Evolutionary conservation across 2,329 filamentous ascomycete genomes (phyloP), one percentile per base, ranked within the genome.

Genomic region (Parastagonospora avenae): DNA sequence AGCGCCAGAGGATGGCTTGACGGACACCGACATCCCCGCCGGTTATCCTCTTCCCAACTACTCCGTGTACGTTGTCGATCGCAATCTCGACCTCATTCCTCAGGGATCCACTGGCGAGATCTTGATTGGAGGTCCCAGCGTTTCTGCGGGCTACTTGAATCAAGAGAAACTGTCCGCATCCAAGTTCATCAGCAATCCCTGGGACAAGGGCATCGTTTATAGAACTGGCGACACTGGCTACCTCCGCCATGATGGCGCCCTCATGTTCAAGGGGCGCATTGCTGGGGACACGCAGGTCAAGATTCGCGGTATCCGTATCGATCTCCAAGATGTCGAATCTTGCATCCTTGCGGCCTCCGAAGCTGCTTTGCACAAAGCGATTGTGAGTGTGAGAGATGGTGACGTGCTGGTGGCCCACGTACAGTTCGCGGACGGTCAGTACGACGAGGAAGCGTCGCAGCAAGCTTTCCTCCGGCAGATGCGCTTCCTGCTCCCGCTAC

Each of bases 291-390:
- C 72, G 1, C 73, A 79, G 39, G 62, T 81, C 50, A 82, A 82
- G 57, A 62, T 82, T 2, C 67, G 71, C 2, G 78, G 78, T 2
- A 48, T 77, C 4, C 72, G 77, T 1, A 74, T 82, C 24, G 80
- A 83, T 12, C 62, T 83, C 1, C 59, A 66, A 4, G 81, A 83
- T 11, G 71, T 82, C 14, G 74, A 74, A 42, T n/a, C n/a, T n/a
- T n/a, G n/a, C n/a, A n/a, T n/a, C n/a, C n/a, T n/a, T n/a, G n/a
- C n/a, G n/a, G n/a, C n/a, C n/a, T n/a, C n/a, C n/a, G n/a, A n/a
- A n/a, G n/a, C n/a, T n/a, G n/a, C n/a, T n/a, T n/a, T n/a, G n/a
- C n/a, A n/a, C n/a, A n/a, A n/a, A n/a, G n/a, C n/a, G n/a, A n/a
- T n/a, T n/a, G n/a, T n/a, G n/a, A n/a, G n/a, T n/a, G n/a, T n/a